These are phyloP conservation scores for Cunninghamia lanceolata DNA, from an alignment of 75 land plant species.

Conservation along the genomic window DNA sequence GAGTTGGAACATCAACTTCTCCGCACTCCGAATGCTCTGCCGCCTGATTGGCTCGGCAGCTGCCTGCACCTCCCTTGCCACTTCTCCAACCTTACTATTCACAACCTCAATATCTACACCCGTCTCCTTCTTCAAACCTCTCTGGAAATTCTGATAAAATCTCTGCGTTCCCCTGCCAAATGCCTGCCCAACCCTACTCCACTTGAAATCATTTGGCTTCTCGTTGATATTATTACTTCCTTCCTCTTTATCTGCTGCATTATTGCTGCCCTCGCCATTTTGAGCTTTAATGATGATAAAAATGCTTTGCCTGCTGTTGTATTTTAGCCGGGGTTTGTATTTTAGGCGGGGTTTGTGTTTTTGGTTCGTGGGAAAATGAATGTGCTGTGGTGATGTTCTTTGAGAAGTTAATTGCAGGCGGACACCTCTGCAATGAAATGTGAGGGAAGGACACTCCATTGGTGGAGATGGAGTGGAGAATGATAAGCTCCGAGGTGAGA, in stretches of 20 bases:
- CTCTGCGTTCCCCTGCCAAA: conserved; percentile 37
- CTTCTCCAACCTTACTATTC: conserved; percentile 14
- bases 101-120: conserved; percentile 43
- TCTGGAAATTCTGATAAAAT: conserved; percentile 25
- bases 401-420: background rate
- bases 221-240: background rate
- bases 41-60: background rate
- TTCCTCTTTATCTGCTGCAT: background rate
- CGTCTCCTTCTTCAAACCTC: conserved; percentile 41
- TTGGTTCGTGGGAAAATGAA: background rate
- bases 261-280: background rate
- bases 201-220: conserved; percentile 17
- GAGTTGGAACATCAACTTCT: conserved; percentile 30
- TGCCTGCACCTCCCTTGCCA: conserved; percentile 14
- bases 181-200: conserved; percentile 18
- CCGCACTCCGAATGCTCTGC: conserved; percentile 17
- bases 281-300: background rate
- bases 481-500: background rate
- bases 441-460: conserved; percentile 15
- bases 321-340: background rate
- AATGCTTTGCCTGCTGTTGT: background rate
- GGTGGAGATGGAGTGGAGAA: background rate
- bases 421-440: conserved; percentile 7
- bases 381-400: background rate
- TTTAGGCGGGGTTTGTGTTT: conserved; percentile 1